phyloP scores from a whole-genome alignment of 176 grass and related monocot species.

The Avena eriantha region DNA sequence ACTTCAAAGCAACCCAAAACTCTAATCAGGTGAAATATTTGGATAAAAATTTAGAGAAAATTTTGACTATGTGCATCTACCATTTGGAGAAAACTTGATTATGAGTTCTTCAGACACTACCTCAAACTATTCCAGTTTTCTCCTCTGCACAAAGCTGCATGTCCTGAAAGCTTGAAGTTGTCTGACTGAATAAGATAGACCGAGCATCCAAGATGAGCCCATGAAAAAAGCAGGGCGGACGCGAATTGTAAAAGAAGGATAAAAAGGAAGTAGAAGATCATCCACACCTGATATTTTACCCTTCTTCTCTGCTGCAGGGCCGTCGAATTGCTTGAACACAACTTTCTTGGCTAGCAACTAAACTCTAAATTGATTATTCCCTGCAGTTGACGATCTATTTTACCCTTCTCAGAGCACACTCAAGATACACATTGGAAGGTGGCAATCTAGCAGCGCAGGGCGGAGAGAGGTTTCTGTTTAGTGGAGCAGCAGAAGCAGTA shows the following conservation, averaged over 20 bases:
- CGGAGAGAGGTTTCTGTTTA: not conserved
- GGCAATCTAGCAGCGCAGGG: not conserved
- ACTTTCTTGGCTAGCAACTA: not conserved
- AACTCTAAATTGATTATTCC: not conserved
- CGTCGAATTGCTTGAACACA: not conserved
- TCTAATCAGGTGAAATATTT: too few species aligned
- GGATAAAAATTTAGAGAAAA: not conserved
- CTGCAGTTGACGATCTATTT: constrained; percentile 7
- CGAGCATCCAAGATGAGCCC: not conserved
- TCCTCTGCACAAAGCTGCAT: not conserved
- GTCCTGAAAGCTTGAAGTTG: not conserved
- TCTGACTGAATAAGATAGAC: constrained; percentile 2
- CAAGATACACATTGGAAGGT: not conserved
- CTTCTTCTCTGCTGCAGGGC: not conserved
- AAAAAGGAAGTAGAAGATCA: not conserved
- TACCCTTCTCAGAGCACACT: not conserved
- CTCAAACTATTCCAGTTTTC: not conserved
- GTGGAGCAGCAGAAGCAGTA: not conserved
- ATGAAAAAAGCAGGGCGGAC: not conserved
- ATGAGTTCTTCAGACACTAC: not conserved
- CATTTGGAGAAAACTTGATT: too few species aligned
- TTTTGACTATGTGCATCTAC: not conserved
- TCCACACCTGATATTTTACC: not conserved
- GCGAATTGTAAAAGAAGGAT: not conserved
- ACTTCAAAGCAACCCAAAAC: not conserved